phyloP scores from a whole-genome alignment of 129 eudicot genomes.

The Flaveria ramosissima region DNA sequence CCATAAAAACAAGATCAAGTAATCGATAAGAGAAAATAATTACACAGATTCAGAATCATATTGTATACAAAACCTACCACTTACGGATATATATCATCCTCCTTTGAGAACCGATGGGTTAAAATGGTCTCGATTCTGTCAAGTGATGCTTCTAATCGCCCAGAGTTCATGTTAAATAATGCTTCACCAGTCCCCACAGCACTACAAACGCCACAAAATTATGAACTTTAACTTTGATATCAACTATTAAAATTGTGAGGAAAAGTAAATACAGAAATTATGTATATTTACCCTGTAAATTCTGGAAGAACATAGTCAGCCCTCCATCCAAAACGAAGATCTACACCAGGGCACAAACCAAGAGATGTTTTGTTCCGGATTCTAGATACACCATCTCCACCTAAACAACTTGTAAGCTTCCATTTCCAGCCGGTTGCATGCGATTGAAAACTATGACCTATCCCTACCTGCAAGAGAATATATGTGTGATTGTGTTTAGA shows the following conservation, averaged over 20 bases:
- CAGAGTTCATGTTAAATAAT: slow-evolving; percentile 85
- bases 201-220: slow-evolving; percentile 42
- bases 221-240: neutral
- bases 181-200: slow-evolving; percentile 85
- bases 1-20: neutral
- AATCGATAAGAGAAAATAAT: slow-evolving; percentile 5
- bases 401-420: slow-evolving; percentile 89
- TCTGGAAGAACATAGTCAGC: slow-evolving; percentile 96
- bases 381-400: slow-evolving; percentile 87
- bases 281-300: slow-evolving; percentile 63
- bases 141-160: slow-evolving; percentile 86
- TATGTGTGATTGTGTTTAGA: neutral
- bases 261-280: neutral
- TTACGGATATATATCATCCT: slow-evolving; percentile 26
- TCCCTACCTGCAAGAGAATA: slow-evolving; percentile 66
- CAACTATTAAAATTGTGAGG: neutral
- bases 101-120: slow-evolving; percentile 40
- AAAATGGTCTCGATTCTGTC: slow-evolving; percentile 91
- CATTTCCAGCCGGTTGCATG: slow-evolving; percentile 89
- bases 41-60: neutral
- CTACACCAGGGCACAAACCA: slow-evolving; percentile 81
- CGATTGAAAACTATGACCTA: slow-evolving; percentile 75
- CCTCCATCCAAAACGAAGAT: slow-evolving; percentile 90
- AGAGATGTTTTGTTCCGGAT: slow-evolving; percentile 86
- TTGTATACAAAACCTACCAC: slow-evolving; percentile 5